These are phyloP conservation scores for Ceriops zippeliana DNA, from an alignment of 345 rosid species.

Conservation along the genomic window DNA sequence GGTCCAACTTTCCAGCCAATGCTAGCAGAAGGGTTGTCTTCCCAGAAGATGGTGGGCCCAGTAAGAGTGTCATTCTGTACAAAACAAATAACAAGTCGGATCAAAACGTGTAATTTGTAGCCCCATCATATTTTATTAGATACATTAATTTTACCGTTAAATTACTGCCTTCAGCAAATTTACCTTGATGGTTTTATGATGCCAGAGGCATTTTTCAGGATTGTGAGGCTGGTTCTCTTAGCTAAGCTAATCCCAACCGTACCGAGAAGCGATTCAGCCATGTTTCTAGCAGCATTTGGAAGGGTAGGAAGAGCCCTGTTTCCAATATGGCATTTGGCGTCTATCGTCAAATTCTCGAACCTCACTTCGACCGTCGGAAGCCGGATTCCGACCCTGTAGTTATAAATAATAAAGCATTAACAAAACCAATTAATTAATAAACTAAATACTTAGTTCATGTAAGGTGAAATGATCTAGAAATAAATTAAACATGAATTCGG, in stretches of 20 bases:
- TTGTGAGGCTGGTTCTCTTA: constrained; percentile 64
- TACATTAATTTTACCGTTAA: not conserved
- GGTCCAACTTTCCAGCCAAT: constrained; percentile 66
- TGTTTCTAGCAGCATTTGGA: constrained; percentile 59
- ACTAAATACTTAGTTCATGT: no score
- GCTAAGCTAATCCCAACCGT: constrained; percentile 55
- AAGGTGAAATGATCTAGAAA: no score
- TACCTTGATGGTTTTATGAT: constrained; percentile 70
- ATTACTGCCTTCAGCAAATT: not conserved
- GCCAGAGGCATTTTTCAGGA: constrained; percentile 76
- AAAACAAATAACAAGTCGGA: not conserved
- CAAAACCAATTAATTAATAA: no score
- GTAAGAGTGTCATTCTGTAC: constrained; percentile 44
- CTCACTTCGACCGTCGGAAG: constrained; percentile 84
- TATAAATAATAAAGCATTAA: not conserved
- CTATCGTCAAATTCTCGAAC: constrained; percentile 54
- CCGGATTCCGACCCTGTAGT: constrained; percentile 68
- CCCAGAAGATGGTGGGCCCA: constrained; percentile 91
- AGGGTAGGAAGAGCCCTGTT: constrained; percentile 82
- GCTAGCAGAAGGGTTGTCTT: constrained; percentile 78
- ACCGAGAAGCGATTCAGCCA: constrained; percentile 59
- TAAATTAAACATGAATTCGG: no score
- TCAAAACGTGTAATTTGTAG: not conserved
- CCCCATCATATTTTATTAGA: not conserved
- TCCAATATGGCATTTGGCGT: constrained; percentile 74